Percentiles rank a stretch among this genome's conserved stretches.
These are phyloP conservation scores for Penicillium occitanis DNA, from an alignment of 2,329 filamentous ascomycete genomes.

Conservation along the genomic window DNA sequence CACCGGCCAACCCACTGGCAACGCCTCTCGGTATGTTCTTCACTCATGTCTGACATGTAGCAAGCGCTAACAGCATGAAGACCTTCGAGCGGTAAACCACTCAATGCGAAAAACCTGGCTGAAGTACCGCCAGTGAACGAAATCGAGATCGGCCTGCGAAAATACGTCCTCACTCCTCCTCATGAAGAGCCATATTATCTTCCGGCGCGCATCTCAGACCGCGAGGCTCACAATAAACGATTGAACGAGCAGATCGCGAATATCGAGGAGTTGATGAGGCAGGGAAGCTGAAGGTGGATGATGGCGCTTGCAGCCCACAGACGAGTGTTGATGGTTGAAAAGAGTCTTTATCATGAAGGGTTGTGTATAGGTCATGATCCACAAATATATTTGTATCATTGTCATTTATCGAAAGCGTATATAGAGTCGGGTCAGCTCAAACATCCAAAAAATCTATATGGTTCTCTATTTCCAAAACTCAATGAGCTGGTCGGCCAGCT, in stretches of 20 bases:
- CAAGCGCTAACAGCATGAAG: background rate
- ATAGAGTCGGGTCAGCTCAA: background rate
- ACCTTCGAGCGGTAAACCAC: background rate
- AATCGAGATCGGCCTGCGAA: conserved; percentile 9
- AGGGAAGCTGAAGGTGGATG: background rate
- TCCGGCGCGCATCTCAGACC: background rate
- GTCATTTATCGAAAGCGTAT: background rate
- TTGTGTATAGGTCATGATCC: background rate
- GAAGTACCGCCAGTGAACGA: conserved; percentile 4
- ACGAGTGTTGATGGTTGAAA: background rate
- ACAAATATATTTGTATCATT: background rate
- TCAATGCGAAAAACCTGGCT: conserved; percentile 13
- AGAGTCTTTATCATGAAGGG: background rate
- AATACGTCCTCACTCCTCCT: background rate
- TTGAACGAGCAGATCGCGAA: background rate
- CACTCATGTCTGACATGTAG: background rate
- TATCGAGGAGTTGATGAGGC: conserved; percentile 6
- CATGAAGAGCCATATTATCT: conserved; percentile 15
- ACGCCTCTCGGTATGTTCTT: conserved; percentile 6
- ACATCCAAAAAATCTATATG: background rate
- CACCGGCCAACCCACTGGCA: background rate
- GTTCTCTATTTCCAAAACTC: conserved; percentile 39
- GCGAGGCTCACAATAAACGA: background rate
- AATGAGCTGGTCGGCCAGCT: conserved; percentile 57
- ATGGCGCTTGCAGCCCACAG: background rate